These are phyloP conservation scores for Graphium sp. DNA, from an alignment of 2,329 filamentous ascomycete genomes.

Conservation along the genomic window DNA sequence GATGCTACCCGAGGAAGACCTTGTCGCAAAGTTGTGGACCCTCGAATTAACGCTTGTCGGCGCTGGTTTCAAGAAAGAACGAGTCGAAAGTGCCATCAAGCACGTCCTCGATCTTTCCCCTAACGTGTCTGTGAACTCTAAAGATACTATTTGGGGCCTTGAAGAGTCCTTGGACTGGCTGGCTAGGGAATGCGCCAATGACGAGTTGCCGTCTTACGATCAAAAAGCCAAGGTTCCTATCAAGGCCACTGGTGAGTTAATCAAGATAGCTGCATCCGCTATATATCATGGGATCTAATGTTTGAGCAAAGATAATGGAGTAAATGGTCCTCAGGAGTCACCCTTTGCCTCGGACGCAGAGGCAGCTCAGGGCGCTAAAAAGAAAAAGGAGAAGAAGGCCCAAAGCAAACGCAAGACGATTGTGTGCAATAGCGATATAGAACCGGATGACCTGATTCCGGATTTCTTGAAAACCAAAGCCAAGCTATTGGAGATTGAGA, in stretches of 20 bases:
- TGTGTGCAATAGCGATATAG: constrained; percentile 51
- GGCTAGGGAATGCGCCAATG: constrained; percentile 53
- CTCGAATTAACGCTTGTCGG: constrained; percentile 55
- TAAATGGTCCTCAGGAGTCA: too few species aligned
- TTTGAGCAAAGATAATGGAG: too few species aligned
- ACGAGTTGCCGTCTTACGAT: constrained; percentile 59
- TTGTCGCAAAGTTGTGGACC: constrained; percentile 70
- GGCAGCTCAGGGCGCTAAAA: too few species aligned
- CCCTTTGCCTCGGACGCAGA: too few species aligned
- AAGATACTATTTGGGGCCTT: constrained; percentile 66
- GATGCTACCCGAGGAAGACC: constrained; percentile 56
- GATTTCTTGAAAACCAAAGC: constrained; percentile 62
- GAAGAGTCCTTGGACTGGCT: constrained; percentile 85
- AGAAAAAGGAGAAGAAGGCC: constrained; percentile 6
- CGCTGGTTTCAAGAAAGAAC: constrained; percentile 49
- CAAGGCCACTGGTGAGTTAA: too few species aligned
- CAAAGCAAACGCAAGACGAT: too few species aligned
- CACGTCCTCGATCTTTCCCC: constrained; percentile 51
- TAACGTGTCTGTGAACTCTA: constrained; percentile 35
- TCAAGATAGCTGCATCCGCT: too few species aligned
- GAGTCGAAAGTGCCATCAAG: constrained; percentile 46
- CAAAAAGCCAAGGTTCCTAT: too few species aligned
- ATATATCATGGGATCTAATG: too few species aligned
- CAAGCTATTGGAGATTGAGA: constrained; percentile 45
- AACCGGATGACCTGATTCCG: constrained; percentile 58